Base-by-base conservation (phyloP, 441 rosid species). In the Syzygium syzygioides region DNA sequence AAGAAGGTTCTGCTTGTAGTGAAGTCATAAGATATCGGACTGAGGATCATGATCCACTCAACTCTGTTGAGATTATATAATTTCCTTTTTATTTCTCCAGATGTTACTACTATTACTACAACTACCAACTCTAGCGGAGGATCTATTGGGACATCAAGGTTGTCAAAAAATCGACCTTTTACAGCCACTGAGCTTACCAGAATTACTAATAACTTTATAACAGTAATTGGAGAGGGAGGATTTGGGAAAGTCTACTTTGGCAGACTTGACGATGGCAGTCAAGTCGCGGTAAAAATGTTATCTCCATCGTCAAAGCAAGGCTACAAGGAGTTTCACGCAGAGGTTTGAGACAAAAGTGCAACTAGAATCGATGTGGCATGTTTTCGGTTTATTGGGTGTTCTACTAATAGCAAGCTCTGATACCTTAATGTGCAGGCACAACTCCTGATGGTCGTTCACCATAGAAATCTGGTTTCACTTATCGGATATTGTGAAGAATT, bases 201-300 rank as follows among this genome's bases (percentile, higher is more conserved):
- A 54, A 85, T 88, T 50, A 88, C 87, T 0, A 8, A 54, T 15
- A 62, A 88, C 25, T 85, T 64, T 56, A 85, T 20, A 9, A 85
- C 85, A 17, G 66, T 85, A 9, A 88, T 88, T 15, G 89, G 89
- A 60, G 55, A 88, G 71, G 89, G 89, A 25, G 89, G 87, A 50
- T 88, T 88, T 30, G 89, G 89, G 34, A 66, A 64, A 32, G 89
- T 88, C 41, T 88, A 85, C 85, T 80, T 64, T 12, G 89, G 89
- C 2, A 88, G 23, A 28, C 87, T 85, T 62, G 55, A 34, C 12
- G 20, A 85, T 59, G 87, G 89, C 54, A 62, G n/a, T 48, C 20
- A 64, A 62, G 89, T 88, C 3, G 87, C 87, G 0, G 87, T 66
- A 45, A 88, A 88, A 71, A 64, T 85, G 34, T 86, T 88, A 8